phyloP scores from a whole-genome alignment of 345 rosid genomes.

The Laguncularia racemosa region DNA sequence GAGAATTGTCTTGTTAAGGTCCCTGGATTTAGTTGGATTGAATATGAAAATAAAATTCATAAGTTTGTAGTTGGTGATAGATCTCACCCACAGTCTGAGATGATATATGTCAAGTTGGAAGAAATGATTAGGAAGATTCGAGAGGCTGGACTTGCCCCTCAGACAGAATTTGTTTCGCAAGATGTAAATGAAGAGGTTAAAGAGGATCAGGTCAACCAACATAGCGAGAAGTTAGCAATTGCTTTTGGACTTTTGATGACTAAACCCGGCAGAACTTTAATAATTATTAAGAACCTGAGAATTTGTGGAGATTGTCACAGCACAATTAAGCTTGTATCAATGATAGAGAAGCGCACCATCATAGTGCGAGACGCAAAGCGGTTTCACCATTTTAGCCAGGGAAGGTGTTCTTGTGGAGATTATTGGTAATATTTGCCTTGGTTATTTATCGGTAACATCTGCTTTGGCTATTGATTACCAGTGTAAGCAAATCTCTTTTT shows the following conservation, averaged over 20 bases:
- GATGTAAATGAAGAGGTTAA: slow-evolving; percentile 63
- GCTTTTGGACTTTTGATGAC: slow-evolving; percentile 57
- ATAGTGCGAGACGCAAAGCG: slow-evolving; percentile 63
- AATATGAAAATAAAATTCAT: slow-evolving; percentile 42
- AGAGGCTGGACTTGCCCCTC: slow-evolving; percentile 30
- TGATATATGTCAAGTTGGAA: slow-evolving; percentile 42
- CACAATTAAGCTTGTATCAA: slow-evolving; percentile 40
- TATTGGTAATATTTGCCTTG: slow-evolving; percentile 34
- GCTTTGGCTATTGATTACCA: too few species aligned
- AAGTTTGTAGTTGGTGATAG: slow-evolving; percentile 53
- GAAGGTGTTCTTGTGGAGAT: slow-evolving; percentile 60
- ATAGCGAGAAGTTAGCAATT: slow-evolving; percentile 70
- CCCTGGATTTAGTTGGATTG: slow-evolving; percentile 61
- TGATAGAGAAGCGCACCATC: slow-evolving; percentile 44
- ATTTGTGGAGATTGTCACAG: slow-evolving; percentile 66
- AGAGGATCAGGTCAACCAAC: slow-evolving; percentile 52
- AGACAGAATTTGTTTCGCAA: slow-evolving; percentile 61
- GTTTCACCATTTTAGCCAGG: slow-evolving; percentile 68
- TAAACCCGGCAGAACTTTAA: slow-evolving; percentile 28
- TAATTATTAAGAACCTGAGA: slow-evolving; percentile 60
- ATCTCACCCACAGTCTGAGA: slow-evolving; percentile 44
- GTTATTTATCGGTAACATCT: too few species aligned
- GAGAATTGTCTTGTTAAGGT: slow-evolving; percentile 36
- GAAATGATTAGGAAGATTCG: slow-evolving; percentile 39
- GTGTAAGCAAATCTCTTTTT: too few species aligned